Evolutionary conservation across 257 asterid species (phyloP), one percentile per base, ranked within the genome.

Genomic region (Lithospermum erythrorhizon): DNA sequence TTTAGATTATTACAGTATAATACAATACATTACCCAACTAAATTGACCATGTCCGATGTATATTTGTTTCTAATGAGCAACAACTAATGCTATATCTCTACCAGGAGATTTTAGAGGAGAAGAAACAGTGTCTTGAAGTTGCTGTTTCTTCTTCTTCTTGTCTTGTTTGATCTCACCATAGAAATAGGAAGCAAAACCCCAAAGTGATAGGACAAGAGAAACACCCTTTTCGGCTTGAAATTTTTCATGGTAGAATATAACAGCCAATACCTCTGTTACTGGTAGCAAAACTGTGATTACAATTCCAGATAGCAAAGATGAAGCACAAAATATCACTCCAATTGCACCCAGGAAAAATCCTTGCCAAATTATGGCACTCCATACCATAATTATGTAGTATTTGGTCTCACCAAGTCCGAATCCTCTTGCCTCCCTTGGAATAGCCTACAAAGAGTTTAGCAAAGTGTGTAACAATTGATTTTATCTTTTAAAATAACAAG

Each of bases 291-390:
- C 66, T 9, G 75, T 29, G 16, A 73, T 61, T 0, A 69, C 19
- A 13, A 73, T 30, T 2, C 62, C 69, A 0, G 72, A 61, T 0
- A 73, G 30, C 55, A 69, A 35, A 0, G 79, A 63, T 9, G 72
- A 69, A 2, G 75, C 57, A 48, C 69, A 74, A 7, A 61, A 74
- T 20, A 74, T 19, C 5, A 74, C 65, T 21, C 79, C 75, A 10
- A 74, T 9, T 3, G 41, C 64, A 21, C 79, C 79, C 22, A 69
- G 32, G 57, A 61, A 61, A 55, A 58, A 65, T 45, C 20, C 53
- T 16, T 74, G 79, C 53, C 66, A 61, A 27, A 67, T 4, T 5
- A 69, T 32, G 9, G 69, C 72, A 53, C 53, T 30, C 35, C 64
- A 65, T 1, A 47, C 60, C 2, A 66, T 16, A 6, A 69, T 65